Base-by-base conservation (phyloP, 805 yeast species). In the Ogataea nonfermentans region DNA sequence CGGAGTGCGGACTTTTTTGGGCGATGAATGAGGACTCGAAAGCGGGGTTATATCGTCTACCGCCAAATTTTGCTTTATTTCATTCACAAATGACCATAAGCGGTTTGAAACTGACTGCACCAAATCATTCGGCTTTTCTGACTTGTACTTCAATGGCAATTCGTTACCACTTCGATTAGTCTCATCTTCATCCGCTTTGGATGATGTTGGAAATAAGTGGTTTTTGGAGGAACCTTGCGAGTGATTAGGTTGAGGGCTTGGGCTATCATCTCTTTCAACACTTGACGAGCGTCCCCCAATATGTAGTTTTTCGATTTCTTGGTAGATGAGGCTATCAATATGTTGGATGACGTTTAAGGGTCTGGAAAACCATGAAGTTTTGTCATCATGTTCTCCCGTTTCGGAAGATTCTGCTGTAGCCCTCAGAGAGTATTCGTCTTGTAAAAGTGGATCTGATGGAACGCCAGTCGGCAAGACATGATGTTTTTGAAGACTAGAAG, bases 341-440 rank as follows among this genome's bases (percentile, higher is more conserved):
- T 79, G 86, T 49, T 79, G 86, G 32, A 83, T 68, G 36, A 81
- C 66, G 32, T 69, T 74, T 30, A 82, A 64, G 1, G 88, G 84
- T 49, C 74, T 79, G 3, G 78, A 59, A 27, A 62, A 53, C 61
- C 51, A 64, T 37, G 57, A 58, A 49, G 35, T 63, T 59, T 30
- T 42, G 9, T 26, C 28, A 8, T 26, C 41, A 2, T 19, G 17
- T 19, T 32, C 37, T 9, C 15, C 22, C 6, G 3, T n/a, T 15
- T 20, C 25, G n/a, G 28, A 9, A 24, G 3, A 6, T 10, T 23
- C 17, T 2, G 19, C 25, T 20, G 27, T 13, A 6, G 3, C 16
- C 4, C 24, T 16, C 8, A 53, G 53, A 4, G 51, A 28, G 24
- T 31, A 48, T 1, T 39, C 28, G 16, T 41, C 51, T 31, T 49